Conservation (phyloP, 192 early-diverging fungal species). For the Backusella australiensis region DNA sequence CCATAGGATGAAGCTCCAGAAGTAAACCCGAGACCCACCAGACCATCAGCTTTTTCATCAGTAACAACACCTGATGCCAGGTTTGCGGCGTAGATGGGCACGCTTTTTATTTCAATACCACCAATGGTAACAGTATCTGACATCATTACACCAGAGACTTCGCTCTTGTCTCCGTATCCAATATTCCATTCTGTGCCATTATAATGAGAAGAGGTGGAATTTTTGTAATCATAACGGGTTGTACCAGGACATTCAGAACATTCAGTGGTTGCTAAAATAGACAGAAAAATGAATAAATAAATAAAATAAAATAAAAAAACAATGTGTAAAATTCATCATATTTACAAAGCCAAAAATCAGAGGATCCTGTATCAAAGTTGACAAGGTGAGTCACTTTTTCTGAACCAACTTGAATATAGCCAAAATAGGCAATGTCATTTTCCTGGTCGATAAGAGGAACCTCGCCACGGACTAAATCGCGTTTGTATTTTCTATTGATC, state of each 20-base stretch:
- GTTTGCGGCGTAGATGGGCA: constrained; percentile 25
- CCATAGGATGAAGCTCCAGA: constrained; percentile 29
- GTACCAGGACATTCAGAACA: neutral
- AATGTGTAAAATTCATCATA: too few species aligned
- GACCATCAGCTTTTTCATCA: constrained; percentile 44
- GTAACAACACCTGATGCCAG: neutral
- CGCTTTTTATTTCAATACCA: constrained; percentile 23
- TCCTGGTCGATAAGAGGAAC: constrained; percentile 6
- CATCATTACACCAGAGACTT: neutral
- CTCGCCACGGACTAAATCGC: neutral
- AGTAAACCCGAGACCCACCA: constrained; percentile 59
- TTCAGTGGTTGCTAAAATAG: constrained; percentile 27
- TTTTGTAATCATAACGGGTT: constrained; percentile 31
- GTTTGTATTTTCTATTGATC: neutral
- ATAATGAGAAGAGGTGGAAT: constrained; percentile 44
- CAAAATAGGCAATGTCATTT: constrained; percentile 55
- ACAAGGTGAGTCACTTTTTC: constrained; percentile 61
- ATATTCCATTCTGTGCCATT: constrained; percentile 37
- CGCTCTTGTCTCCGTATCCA: constrained; percentile 9
- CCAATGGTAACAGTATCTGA: constrained; percentile 25
- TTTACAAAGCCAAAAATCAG: constrained; percentile 59
- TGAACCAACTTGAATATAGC: constrained; percentile 55
- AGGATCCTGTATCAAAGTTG: constrained; percentile 67
- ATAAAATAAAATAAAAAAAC: too few species aligned
- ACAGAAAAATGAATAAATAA: too few species aligned